Evolutionary conservation across 2,329 filamentous ascomycete species (phyloP), one percentile per base, ranked within the genome.

Genomic region (Fusarium chuoi): DNA sequence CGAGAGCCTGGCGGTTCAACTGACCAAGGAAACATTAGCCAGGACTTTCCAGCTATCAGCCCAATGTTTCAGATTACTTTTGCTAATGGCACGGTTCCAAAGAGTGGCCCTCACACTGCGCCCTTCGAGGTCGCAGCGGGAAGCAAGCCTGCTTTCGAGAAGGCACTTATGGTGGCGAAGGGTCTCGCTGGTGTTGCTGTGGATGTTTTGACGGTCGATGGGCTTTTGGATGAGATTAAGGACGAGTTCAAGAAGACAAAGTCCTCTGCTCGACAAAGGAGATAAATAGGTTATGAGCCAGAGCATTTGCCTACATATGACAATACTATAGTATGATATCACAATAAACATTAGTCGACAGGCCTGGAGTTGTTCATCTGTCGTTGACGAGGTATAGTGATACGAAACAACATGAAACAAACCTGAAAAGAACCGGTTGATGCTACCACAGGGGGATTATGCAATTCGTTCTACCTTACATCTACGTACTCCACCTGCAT

Each of bases 101-200:
- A 68, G 18, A 63, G 56, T 13, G 85, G 86, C 0, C 88, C 88
- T 24, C 89, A 89, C 67, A 91, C 84, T 13, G 84, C 85, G 0
- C 84, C 85, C 0, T 91, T 89, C 72, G 85, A 87, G 14, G 79
- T 81, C 7, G 85, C 87, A 0, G 84, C 87, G 0, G 87, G 87
- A 8, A 89, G 85, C 0, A 81, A 80, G 30, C 82, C 82, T 22
- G 85, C 86, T 0, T 88, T 88, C 62, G 78, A 84, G 35, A 82
- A 84, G 49, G 82, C 86, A 1, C 73, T 88, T 30, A 81, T 83
- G 57, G 85, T 85, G 2, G 86, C 83, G 0, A 88, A 88, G 71
- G 84, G 83, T 7, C 75, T 88, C 48, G 86, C 86, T 4, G 85
- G 85, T 7, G 84, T 85, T 2, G 87, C 83, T 0, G 66, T 88